A percentile compares a stretch with the other conserved stretches of the same genome.
phyloP scores from a whole-genome alignment of 495 filamentous ascomycete genomes.

The Haplographium delicatum region DNA sequence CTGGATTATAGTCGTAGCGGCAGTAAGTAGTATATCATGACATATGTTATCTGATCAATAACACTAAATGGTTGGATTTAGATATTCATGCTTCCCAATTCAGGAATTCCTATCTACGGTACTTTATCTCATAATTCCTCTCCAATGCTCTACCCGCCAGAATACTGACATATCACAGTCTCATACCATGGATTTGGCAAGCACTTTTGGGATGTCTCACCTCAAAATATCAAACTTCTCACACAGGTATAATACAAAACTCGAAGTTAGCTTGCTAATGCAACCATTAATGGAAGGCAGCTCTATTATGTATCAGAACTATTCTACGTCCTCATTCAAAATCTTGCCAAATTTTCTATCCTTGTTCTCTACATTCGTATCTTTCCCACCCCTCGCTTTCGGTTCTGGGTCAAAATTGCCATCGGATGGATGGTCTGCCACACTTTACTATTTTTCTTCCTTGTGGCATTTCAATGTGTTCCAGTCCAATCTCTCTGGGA shows the following conservation, averaged over 20 bases:
- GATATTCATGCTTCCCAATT: slow-evolving; percentile 15
- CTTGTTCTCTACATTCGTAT: slow-evolving; percentile 49
- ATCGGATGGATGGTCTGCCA: slow-evolving; percentile 33
- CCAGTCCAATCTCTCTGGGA: slow-evolving; percentile 33
- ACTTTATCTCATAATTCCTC: background rate
- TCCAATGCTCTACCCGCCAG: background rate
- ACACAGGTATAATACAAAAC: background rate
- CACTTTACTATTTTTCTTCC: slow-evolving; percentile 33
- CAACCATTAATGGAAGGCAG: background rate
- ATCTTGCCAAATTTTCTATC: slow-evolving; percentile 34
- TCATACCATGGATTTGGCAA: slow-evolving; percentile 14
- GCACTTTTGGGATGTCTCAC: slow-evolving; percentile 18
- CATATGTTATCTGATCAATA: background rate
- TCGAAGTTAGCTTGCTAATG: background rate
- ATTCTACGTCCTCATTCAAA: slow-evolving; percentile 36
- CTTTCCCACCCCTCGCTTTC: slow-evolving; percentile 34
- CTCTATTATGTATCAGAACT: slow-evolving; percentile 29
- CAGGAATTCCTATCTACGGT: slow-evolving; percentile 11
- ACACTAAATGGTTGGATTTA: background rate
- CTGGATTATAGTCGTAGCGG: background rate
- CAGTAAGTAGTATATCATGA: background rate
- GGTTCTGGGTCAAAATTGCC: slow-evolving; percentile 24
- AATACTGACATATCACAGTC: slow-evolving; percentile 3
- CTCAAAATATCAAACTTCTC: background rate
- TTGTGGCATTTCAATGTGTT: slow-evolving; percentile 37